These are phyloP conservation scores for Violaceomyces palustris DNA, from an alignment of 1,284 basidiomycete species.

Conservation along the genomic window DNA sequence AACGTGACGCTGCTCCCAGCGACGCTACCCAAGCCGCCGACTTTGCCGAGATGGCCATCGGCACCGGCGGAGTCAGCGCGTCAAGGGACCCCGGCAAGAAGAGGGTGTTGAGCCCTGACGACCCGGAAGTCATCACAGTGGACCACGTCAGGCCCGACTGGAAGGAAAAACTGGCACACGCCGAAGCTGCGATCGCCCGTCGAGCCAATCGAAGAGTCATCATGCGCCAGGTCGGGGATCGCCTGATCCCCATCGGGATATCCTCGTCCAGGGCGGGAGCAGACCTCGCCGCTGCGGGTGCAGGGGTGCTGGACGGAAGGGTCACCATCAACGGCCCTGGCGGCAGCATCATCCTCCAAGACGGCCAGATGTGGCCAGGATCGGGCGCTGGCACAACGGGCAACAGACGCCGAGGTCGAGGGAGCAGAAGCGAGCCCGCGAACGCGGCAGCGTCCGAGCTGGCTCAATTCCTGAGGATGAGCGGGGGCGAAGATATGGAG, in stretches of 20 bases:
- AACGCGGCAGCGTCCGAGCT: constrained; percentile 79
- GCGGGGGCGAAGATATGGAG: constrained; percentile 76
- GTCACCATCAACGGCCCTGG: constrained; percentile 43
- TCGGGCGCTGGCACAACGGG: constrained; percentile 5
- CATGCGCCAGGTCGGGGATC: constrained; percentile 96
- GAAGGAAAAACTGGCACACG: constrained; percentile 39
- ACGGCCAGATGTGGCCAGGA: constrained; percentile 33
- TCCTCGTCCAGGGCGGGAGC: constrained; percentile 60
- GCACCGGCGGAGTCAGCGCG: constrained; percentile 16
- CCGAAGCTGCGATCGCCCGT: constrained; percentile 38
- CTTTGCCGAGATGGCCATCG: constrained; percentile 38
- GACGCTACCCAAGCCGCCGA: constrained; percentile 24
- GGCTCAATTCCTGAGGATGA: constrained; percentile 80
- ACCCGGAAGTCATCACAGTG: constrained; percentile 40
- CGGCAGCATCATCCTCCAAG: constrained; percentile 48
- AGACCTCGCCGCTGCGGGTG: constrained; percentile 34
- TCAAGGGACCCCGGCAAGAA: constrained; percentile 9
- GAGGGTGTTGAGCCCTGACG: constrained; percentile 30
- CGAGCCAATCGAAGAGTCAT: constrained; percentile 86
- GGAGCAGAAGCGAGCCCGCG: constrained; percentile 88
- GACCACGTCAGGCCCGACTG: constrained; percentile 50
- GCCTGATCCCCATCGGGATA: constrained; percentile 91
- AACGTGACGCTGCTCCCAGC: constrained; percentile 7
- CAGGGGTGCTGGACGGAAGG: constrained; percentile 29
- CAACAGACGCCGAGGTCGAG: constrained; percentile 55